Evolutionary conservation across 176 grass and related monocot species (phyloP).

Genomic region (Zea luxurians): DNA sequence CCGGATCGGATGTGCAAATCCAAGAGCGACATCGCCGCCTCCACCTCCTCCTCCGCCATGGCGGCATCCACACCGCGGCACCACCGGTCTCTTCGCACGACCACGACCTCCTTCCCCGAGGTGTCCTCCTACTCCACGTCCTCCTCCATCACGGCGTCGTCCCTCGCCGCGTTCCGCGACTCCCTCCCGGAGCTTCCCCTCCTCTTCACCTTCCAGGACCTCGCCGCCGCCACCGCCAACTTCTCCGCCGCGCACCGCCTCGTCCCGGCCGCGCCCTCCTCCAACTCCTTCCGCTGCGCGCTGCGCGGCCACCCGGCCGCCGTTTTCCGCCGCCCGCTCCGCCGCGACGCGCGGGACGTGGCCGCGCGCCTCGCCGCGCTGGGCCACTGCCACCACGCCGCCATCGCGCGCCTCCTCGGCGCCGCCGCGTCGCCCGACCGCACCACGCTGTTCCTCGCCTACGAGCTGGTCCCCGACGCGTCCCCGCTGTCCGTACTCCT

Average conservation of each 20-base stretch:
- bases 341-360: constrained; percentile 45
- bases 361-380: constrained; percentile 43
- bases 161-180: constrained; percentile 54
- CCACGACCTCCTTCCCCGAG: background rate
- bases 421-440: constrained; percentile 64
- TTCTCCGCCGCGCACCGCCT: constrained; percentile 64
- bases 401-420: constrained; percentile 76
- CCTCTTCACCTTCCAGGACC: constrained; percentile 61
- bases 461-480: constrained; percentile 62
- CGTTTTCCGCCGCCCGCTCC: constrained; percentile 74
- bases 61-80: constrained; percentile 24
- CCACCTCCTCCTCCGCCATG: constrained; percentile 19
- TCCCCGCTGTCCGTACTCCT: constrained; percentile 59
- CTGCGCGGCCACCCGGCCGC: constrained; percentile 64
- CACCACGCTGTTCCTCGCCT: constrained; percentile 69
- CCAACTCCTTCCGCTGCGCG: constrained; percentile 62
- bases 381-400: constrained; percentile 78
- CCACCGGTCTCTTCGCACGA: constrained; percentile 26
- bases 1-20: constrained; percentile 66
- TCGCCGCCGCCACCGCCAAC: constrained; percentile 67
- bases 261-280: background rate
- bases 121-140: constrained; percentile 23
- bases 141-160: constrained; percentile 34
- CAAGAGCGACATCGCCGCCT: constrained; percentile 53
- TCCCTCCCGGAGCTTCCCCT: constrained; percentile 58